A percentile compares a stretch with the other conserved stretches of the same genome.
These are phyloP conservation scores for Quaeritorhiza haematococci DNA, from an alignment of 371 early-diverging fungal species.

Conservation along the genomic window DNA sequence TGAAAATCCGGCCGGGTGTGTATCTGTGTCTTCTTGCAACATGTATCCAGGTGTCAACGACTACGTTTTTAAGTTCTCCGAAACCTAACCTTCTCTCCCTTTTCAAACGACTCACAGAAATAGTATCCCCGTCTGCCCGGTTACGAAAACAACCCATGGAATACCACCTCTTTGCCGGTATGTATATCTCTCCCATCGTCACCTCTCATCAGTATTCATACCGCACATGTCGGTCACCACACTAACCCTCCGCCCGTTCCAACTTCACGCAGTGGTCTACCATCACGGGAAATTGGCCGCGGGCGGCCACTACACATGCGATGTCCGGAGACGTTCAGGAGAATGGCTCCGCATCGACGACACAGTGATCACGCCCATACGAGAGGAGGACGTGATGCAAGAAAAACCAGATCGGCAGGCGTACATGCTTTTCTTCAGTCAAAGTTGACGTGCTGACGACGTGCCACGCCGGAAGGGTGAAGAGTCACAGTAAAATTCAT, in stretches of 20 bases:
- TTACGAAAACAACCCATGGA: conserved; percentile 1
- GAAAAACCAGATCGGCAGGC: conserved; percentile 33
- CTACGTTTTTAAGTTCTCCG: not conserved
- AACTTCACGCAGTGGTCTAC: conserved; percentile 70
- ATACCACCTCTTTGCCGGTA: conserved; percentile 38
- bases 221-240: conserved; percentile 2
- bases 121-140: conserved; percentile 46
- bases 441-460: conserved; percentile 7
- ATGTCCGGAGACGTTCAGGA: conserved; percentile 62
- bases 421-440: conserved; percentile 41
- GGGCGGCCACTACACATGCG: conserved; percentile 97
- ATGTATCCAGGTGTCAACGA: not conserved
- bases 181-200: not conserved
- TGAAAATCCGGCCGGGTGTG: conserved; percentile 63
- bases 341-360: conserved; percentile 93
- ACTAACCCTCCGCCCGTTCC: conserved; percentile 8
- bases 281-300: conserved; percentile 88
- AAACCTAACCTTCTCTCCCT: not conserved
- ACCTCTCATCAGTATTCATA: not conserved
- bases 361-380: conserved; percentile 61
- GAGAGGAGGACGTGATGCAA: conserved; percentile 61
- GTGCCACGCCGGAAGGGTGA: no score
- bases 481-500: no score
- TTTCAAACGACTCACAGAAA: conserved; percentile 33
- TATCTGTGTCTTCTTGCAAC: not conserved